Evolutionary conservation across 176 grass and related monocot genomes (phyloP).

Genomic region (Saccharum spontaneum): DNA sequence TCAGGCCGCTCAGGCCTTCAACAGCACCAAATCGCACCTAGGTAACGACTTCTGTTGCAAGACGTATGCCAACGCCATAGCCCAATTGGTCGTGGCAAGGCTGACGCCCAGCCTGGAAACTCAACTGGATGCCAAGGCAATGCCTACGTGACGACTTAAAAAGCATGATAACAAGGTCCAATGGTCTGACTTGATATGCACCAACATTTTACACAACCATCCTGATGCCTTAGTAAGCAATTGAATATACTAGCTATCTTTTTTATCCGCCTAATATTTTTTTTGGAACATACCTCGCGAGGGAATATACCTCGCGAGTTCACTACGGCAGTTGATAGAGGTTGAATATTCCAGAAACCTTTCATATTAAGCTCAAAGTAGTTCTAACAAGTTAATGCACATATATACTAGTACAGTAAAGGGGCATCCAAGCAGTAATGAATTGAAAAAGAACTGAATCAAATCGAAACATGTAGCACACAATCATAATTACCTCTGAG

Average conservation of each 20-base stretch:
- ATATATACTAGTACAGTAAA: neutral
- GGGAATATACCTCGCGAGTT: too few relatives aligned
- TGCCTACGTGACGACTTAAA: neutral
- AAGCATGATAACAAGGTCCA: neutral
- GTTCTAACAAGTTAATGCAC: neutral
- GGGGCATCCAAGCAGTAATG: neutral
- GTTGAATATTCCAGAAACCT: neutral
- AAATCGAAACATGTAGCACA: neutral
- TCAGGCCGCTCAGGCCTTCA: too few relatives aligned
- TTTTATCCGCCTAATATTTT: too few relatives aligned
- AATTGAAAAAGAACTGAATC: neutral
- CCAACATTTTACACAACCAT: neutral
- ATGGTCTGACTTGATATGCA: neutral
- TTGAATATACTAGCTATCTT: too few relatives aligned
- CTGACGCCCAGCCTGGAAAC: too few relatives aligned
- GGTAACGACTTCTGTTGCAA: too few relatives aligned
- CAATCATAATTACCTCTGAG: constrained; percentile 54
- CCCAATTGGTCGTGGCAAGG: too few relatives aligned
- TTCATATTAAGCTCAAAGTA: neutral
- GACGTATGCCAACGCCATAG: too few relatives aligned
- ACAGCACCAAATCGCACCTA: too few relatives aligned
- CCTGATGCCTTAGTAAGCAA: neutral
- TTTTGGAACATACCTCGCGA: too few relatives aligned
- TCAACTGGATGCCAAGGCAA: too few relatives aligned
- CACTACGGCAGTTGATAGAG: neutral